phyloP scores from a whole-genome alignment of 768 basidiomycete species.

The Leccinum sublutescens region DNA sequence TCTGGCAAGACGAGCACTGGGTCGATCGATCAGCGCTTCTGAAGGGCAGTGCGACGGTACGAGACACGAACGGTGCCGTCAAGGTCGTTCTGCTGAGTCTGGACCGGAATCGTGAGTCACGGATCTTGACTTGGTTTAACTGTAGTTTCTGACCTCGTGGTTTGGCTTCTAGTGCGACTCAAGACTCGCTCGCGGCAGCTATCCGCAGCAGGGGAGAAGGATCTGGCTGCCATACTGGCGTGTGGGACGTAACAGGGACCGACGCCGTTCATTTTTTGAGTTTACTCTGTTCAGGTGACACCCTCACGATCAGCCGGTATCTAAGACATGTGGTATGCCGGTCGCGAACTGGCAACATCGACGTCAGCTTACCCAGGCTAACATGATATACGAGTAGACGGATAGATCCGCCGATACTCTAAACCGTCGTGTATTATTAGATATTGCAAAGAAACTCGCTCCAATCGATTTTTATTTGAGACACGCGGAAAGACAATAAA shows the following conservation, averaged over 20 bases:
- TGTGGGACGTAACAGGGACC: conserved; percentile 26
- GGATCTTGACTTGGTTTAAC: conserved; percentile 12
- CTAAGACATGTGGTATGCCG: too few species aligned
- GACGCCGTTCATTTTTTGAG: not conserved
- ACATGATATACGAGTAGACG: conserved; percentile 77
- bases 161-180: conserved; percentile 66
- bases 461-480: not conserved
- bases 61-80: conserved; percentile 47
- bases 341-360: too few species aligned
- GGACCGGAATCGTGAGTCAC: conserved; percentile 82
- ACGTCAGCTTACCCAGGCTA: too few species aligned
- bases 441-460: conserved; percentile 1
- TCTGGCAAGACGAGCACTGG: conserved; percentile 95
- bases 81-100: conserved; percentile 90
- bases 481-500: not conserved
- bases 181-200: conserved; percentile 88
- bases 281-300: not conserved
- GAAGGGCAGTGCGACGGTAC: conserved; percentile 33
- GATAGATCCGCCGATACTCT: conserved; percentile 6
- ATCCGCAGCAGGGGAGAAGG: conserved; percentile 82
- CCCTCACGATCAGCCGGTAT: too few species aligned
- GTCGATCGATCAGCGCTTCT: conserved; percentile 78
- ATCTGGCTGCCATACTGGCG: conserved; percentile 69
- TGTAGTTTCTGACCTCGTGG: conserved; percentile 9
- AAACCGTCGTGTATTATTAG: conserved; percentile 18